Base-by-base conservation (phyloP, 2,329 filamentous ascomycete species). In the Torrubiellomyces zombiae region DNA sequence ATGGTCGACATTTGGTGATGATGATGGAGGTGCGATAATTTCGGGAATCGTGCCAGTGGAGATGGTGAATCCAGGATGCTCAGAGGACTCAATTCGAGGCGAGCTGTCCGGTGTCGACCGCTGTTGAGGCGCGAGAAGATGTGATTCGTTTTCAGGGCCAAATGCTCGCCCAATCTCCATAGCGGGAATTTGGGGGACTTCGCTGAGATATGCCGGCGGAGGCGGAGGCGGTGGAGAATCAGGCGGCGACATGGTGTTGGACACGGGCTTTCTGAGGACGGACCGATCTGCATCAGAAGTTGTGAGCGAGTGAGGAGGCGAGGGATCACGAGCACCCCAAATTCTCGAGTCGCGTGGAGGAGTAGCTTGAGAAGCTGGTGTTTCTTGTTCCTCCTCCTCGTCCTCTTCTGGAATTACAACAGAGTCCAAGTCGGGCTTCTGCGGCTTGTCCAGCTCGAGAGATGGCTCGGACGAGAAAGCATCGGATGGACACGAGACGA, bases 291-390 rank as follows among this genome's bases (percentile, higher is more conserved):
- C 29, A 24, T 40, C 33, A 20, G 43, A 40, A 28, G 44, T 26
- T 23, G 47, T 54, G 43, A 56, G 51, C 36, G 47, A 44, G 23
- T 50, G 52, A 23, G 53, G 36, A 20, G 53, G 37, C 12, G 45
- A 42, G 20, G 49, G 51, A 21, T 51, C 31, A 29, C 51, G 49
- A 24, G 42, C 36, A 28, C 42, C 37, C 52, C 50, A 55, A 19
- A 39, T 45, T 27, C 38, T 43, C 16, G 51, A 43, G 35, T 46
- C 51, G 26, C 32, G 31, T 5, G 32, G 27, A 33, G 32, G 33
- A 32, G 32, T 33, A 34, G 33, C 37, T 28, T 32, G 32, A 31
- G 30, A 35, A 32, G 21, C 27, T 14, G 21, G 18, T 14, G 24
- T 13, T 19, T 27, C 26, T 9, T 17, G 14, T 12, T 23, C 25